These are phyloP conservation scores for Aspergillus kassunensis DNA, from an alignment of 495 filamentous ascomycete genomes.

Conservation along the genomic window DNA sequence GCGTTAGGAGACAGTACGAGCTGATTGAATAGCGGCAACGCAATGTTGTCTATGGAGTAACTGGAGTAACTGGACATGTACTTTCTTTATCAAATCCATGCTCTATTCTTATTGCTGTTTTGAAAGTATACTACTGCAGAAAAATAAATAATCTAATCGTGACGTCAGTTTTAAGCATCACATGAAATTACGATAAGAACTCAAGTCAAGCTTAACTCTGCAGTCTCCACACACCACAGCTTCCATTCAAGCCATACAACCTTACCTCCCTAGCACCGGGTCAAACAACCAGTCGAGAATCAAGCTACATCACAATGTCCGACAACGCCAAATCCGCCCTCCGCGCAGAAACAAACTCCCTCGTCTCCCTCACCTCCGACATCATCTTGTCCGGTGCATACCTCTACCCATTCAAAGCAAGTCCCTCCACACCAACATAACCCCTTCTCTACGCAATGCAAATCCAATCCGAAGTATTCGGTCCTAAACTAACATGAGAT, in stretches of 20 bases:
- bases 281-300: too few relatives aligned
- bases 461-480: too few relatives aligned
- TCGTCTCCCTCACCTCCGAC: slow-evolving; percentile 50
- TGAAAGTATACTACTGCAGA: too few relatives aligned
- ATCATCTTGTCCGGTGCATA: slow-evolving; percentile 73
- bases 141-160: too few relatives aligned
- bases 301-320: too few relatives aligned
- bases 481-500: too few relatives aligned
- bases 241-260: not conserved
- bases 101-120: not conserved
- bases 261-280: too few relatives aligned
- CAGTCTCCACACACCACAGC: too few relatives aligned
- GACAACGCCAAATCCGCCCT: slow-evolving; percentile 41
- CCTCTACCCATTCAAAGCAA: slow-evolving; percentile 78
- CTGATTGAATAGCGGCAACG: not conserved
- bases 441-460: slow-evolving; percentile 46
- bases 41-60: too few relatives aligned
- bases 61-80: not conserved
- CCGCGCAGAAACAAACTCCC: slow-evolving; percentile 33
- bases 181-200: not conserved
- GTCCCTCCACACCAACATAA: slow-evolving; percentile 38
- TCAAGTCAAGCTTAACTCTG: not conserved
- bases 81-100: not conserved
- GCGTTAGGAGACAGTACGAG: slow-evolving; percentile 26
- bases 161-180: too few relatives aligned